Percentiles rank a stretch among this genome's conserved stretches.
Conservation (phyloP, 345 rosid species). For the Cardamine occulta region DNA sequence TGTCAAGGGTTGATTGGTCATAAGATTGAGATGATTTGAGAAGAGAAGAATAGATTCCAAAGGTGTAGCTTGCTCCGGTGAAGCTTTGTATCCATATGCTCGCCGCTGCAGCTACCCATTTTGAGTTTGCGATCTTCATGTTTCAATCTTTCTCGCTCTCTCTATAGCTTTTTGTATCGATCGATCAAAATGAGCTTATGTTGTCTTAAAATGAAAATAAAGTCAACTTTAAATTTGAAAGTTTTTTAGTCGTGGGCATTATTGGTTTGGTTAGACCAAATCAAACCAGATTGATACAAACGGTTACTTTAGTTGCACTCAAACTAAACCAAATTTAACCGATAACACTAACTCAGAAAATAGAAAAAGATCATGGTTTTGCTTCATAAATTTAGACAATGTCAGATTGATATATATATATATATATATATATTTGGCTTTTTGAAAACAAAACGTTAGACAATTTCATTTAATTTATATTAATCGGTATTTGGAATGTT, state of each 20-base stretch:
- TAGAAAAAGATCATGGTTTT: neutral
- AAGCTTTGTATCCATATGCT: constrained; percentile 93
- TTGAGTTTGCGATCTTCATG: constrained; percentile 47
- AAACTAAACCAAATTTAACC: neutral
- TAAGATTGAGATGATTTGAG: constrained; percentile 83
- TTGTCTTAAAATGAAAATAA: constrained; percentile 25
- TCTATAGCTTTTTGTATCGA: neutral
- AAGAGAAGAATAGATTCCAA: constrained; percentile 74
- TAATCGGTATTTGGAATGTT: constrained; percentile 18
- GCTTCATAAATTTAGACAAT: too few species aligned
- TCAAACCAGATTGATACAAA: neutral
- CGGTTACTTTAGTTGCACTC: neutral
- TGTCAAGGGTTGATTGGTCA: constrained; percentile 91
- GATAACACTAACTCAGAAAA: neutral
- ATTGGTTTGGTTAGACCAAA: constrained; percentile 13
- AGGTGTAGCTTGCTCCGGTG: constrained; percentile 78
- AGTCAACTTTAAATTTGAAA: constrained; percentile 30
- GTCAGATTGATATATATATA: too few species aligned
- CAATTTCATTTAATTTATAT: neutral
- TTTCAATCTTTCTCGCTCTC: neutral
- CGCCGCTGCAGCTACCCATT: constrained; percentile 80
- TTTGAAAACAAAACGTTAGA: constrained; percentile 20
- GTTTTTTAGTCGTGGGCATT: neutral
- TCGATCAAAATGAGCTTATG: constrained; percentile 1
- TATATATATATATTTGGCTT: too few species aligned